Evolutionary conservation across 2,329 filamentous ascomycete species (phyloP).

Genomic region (Claviceps sp.): DNA sequence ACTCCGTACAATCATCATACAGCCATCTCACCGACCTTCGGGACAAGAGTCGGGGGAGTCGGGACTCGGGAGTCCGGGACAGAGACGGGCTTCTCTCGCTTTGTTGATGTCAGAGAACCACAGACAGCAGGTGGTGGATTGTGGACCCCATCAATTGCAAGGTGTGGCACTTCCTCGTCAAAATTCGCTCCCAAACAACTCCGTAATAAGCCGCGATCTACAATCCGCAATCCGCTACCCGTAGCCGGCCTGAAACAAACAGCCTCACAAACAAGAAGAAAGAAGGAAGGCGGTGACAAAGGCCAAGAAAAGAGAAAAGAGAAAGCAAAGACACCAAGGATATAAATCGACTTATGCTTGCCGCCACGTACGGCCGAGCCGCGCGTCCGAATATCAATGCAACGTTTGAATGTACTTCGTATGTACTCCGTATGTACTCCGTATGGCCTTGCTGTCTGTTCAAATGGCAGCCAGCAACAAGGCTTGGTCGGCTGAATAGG

Average conservation of each 20-base stretch:
- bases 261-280: background rate
- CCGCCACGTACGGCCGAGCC: background rate
- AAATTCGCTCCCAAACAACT: too few species aligned
- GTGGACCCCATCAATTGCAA: background rate
- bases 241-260: background rate
- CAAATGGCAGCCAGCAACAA: background rate
- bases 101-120: background rate
- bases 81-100: background rate
- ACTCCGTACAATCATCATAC: background rate
- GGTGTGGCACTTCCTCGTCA: too few species aligned
- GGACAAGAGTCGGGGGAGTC: background rate
- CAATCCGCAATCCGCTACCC: too few species aligned
- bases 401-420: background rate
- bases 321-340: background rate
- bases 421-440: background rate
- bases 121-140: background rate
- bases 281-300: background rate
- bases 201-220: too few species aligned
- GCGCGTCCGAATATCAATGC: background rate
- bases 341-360: background rate
- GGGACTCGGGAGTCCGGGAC: background rate
- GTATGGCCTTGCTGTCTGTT: background rate
- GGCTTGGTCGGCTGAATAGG: background rate
- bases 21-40: background rate
- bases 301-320: background rate